phyloP scores from a whole-genome alignment of 208 protist genomes.

The Leishmania amazonensis region DNA sequence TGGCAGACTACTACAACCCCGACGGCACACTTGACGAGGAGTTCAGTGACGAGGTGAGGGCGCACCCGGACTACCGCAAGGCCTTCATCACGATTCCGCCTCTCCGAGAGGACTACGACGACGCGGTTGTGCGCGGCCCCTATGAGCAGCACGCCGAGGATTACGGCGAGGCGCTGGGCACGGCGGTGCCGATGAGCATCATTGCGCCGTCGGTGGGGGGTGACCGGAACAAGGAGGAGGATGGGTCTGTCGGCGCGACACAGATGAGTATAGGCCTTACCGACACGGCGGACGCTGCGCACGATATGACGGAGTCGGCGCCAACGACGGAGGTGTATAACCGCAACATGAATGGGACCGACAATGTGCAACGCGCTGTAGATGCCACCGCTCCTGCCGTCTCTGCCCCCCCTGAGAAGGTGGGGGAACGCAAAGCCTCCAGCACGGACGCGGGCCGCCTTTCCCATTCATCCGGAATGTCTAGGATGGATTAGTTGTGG shows the following conservation, averaged over 20 bases:
- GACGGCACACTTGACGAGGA: constrained; percentile 57
- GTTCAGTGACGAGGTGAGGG: constrained; percentile 40
- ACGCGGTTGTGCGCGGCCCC: constrained; percentile 16
- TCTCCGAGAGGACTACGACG: constrained; percentile 68
- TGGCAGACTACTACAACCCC: constrained; percentile 63
- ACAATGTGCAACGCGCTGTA: neutral
- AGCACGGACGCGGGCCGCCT: neutral
- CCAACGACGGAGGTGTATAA: constrained; percentile 5
- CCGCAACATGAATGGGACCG: neutral
- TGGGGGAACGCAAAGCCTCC: neutral
- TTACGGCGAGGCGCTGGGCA: constrained; percentile 13
- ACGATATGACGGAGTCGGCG: constrained; percentile 6
- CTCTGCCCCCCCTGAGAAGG: neutral
- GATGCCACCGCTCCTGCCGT: neutral
- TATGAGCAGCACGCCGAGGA: constrained; percentile 27
- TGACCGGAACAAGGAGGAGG: neutral
- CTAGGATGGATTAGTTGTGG: too few species aligned
- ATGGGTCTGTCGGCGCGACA: neutral
- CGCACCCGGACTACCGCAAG: constrained; percentile 58
- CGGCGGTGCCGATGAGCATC: constrained; percentile 7
- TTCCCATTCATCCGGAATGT: too few species aligned
- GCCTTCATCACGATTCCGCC: constrained; percentile 49
- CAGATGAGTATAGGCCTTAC: neutral
- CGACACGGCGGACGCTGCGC: neutral
- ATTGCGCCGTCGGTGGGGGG: neutral